A percentile compares a stretch with the other conserved stretches of the same genome.
phyloP scores from a whole-genome alignment of 2,329 filamentous ascomycete genomes.

The Talaromyces pinophilus region DNA sequence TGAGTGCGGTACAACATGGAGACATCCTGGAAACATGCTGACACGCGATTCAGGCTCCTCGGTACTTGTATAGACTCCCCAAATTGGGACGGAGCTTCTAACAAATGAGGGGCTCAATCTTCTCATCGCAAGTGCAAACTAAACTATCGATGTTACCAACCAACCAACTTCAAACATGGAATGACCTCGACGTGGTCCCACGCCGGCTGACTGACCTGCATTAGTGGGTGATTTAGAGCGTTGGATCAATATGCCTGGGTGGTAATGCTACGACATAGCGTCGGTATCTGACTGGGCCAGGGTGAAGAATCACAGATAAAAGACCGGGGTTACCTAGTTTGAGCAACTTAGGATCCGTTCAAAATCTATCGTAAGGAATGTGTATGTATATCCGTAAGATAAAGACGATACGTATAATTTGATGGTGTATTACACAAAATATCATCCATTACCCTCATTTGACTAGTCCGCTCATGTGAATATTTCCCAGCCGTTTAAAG shows the following conservation, averaged over 20 bases:
- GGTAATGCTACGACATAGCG: neutral
- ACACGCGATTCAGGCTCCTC: neutral
- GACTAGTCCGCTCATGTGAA: neutral
- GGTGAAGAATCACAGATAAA: neutral
- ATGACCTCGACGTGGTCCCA: neutral
- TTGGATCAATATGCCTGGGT: neutral
- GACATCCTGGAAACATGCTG: neutral
- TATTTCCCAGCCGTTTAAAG: neutral
- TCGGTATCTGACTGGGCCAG: neutral
- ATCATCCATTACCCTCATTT: neutral
- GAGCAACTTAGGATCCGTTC: neutral
- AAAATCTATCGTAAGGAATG: neutral
- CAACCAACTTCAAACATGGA: neutral
- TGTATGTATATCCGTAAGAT: neutral
- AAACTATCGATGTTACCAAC: neutral
- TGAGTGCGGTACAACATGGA: neutral
- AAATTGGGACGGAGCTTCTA: neutral
- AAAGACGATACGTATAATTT: neutral
- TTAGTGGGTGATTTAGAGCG: constrained; percentile 3
- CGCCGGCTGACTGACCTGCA: constrained; percentile 9
- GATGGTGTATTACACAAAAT: neutral
- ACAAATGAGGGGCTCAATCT: neutral
- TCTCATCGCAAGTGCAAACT: neutral
- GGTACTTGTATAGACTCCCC: neutral
- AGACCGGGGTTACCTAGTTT: neutral